A percentile compares a stretch with the other conserved stretches of the same genome.
These are phyloP conservation scores for Penicillium occitanis DNA, from an alignment of 2,329 filamentous ascomycete genomes.

Conservation along the genomic window DNA sequence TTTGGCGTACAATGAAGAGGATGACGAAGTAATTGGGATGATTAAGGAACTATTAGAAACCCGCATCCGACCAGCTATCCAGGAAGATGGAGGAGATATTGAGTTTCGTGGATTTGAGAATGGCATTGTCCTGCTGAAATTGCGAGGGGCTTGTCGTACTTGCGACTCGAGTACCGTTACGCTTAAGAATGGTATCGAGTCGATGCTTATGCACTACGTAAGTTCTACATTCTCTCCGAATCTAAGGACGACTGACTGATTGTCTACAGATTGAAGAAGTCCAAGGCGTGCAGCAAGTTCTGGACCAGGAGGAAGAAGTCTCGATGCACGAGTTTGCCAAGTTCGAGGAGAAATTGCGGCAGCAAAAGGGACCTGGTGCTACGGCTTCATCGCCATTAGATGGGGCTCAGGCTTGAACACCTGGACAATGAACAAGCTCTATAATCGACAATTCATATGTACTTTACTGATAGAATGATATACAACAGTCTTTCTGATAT, in stretches of 20 bases:
- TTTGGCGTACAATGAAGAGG: constrained; percentile 81
- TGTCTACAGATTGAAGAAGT: constrained; percentile 82
- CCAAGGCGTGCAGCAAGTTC: constrained; percentile 82
- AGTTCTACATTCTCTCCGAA: constrained; percentile 37
- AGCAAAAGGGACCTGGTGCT: constrained; percentile 56
- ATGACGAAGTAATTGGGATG: constrained; percentile 94
- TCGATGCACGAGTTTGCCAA: constrained; percentile 84
- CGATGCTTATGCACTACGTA: constrained; percentile 96
- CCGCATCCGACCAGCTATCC: constrained; percentile 88
- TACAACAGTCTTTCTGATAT: background rate
- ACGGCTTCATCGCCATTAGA: constrained; percentile 55
- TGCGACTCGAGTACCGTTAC: constrained; percentile 97
- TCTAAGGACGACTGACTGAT: background rate
- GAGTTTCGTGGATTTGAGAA: constrained; percentile 88
- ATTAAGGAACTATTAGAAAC: constrained; percentile 98
- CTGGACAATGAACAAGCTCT: background rate
- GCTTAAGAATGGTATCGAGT: constrained; percentile 95
- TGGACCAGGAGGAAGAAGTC: constrained; percentile 90
- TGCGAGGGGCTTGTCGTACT: constrained; percentile 89
- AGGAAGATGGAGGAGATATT: constrained; percentile 97
- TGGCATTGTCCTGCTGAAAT: constrained; percentile 80
- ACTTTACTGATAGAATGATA: constrained; percentile 9
- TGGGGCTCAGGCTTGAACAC: constrained; percentile 38
- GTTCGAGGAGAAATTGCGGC: constrained; percentile 80
- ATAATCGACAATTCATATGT: background rate